Conservation (phyloP, 2,329 filamentous ascomycete genomes). For the Colletotrichum destructivum region DNA sequence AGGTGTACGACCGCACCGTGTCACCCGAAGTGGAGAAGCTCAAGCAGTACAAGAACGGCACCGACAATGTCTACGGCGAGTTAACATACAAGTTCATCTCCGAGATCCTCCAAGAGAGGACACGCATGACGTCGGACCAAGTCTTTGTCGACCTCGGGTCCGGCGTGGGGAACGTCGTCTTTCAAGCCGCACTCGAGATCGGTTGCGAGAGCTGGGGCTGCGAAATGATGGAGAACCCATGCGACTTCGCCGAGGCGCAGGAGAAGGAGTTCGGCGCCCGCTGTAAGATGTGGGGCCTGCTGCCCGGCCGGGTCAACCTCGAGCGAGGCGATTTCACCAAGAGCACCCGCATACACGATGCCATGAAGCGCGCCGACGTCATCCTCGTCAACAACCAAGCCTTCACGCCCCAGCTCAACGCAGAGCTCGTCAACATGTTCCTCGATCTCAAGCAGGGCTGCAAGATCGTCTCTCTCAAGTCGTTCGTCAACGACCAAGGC, state of each 20-base stretch:
- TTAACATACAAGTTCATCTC: constrained; percentile 88
- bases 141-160: constrained; percentile 96
- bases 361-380: constrained; percentile 90
- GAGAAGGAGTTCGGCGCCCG: constrained; percentile 87
- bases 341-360: constrained; percentile 77
- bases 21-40: constrained; percentile 89
- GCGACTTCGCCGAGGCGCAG: constrained; percentile 85
- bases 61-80: constrained; percentile 96
- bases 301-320: constrained; percentile 83
- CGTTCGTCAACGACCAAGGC: constrained; percentile 87
- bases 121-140: constrained; percentile 83
- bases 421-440: constrained; percentile 88
- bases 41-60: constrained; percentile 88
- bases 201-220: constrained; percentile 97
- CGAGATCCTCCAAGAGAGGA: constrained; percentile 83
- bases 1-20: constrained; percentile 93
- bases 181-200: constrained; percentile 93
- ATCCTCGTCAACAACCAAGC: constrained; percentile 98
- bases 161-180: constrained; percentile 94
- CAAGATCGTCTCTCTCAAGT: constrained; percentile 91
- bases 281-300: constrained; percentile 90
- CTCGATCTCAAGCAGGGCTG: constrained; percentile 93
- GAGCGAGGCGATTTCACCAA: constrained; percentile 88
- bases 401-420: constrained; percentile 90
- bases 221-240: constrained; percentile 95